These are phyloP conservation scores for Chloranthus sessilifolius DNA, from an alignment of 164 flowering plant species.

Conservation along the genomic window DNA sequence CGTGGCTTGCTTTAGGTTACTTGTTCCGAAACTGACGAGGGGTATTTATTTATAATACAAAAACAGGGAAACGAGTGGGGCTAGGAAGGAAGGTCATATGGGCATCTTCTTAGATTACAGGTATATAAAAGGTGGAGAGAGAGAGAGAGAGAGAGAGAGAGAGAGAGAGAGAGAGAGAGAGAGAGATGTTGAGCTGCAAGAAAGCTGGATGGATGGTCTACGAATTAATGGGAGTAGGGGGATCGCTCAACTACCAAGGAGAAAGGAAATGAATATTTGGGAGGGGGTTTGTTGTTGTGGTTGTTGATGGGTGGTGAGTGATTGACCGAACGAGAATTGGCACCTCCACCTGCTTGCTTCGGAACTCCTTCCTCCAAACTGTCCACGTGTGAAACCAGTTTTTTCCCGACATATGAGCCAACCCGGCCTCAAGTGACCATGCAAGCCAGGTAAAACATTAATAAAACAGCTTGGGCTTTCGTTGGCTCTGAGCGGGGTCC, in stretches of 20 bases:
- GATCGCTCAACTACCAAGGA: conserved; percentile 43
- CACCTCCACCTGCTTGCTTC: no score
- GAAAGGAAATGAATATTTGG: no score
- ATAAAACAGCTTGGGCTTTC: no score
- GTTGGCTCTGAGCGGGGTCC: no score
- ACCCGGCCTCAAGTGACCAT: no score
- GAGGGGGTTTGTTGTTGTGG: no score
- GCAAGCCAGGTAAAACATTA: no score
- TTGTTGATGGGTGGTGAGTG: no score
- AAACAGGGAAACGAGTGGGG: neutral
- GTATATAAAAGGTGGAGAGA: neutral
- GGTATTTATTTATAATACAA: neutral
- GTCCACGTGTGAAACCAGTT: no score
- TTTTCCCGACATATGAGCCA: no score
- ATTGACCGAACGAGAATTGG: no score
- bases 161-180: neutral
- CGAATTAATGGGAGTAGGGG: conserved; percentile 25
- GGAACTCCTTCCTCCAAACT: no score
- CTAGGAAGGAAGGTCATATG: neutral
- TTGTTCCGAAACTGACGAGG: neutral
- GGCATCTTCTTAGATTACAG: neutral
- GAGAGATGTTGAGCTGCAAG: conserved; percentile 12
- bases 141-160: neutral
- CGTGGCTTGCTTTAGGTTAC: neutral
- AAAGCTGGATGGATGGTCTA: conserved; percentile 14